A percentile compares a stretch with the other conserved stretches of the same genome.
These are phyloP conservation scores for Plantago major DNA, from an alignment of 257 asterid genomes.

Conservation along the genomic window DNA sequence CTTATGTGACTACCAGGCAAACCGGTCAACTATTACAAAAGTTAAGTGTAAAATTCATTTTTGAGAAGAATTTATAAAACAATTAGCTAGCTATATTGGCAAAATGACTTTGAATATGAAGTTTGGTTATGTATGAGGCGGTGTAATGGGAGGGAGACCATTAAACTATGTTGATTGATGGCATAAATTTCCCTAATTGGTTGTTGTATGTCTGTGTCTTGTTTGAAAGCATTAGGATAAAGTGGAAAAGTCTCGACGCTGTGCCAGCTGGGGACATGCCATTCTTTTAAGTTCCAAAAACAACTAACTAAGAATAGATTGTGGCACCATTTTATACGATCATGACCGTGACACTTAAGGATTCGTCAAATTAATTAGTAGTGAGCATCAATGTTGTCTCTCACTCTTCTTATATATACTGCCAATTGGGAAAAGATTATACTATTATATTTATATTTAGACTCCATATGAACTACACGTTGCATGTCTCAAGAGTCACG, in stretches of 20 bases:
- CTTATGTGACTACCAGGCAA: too few species aligned
- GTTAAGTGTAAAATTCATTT: too few species aligned
- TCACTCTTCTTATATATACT: not conserved
- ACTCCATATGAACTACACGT: too few species aligned
- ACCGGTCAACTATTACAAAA: too few species aligned
- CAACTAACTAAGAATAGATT: too few species aligned
- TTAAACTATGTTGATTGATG: constrained; percentile 12
- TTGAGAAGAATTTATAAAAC: too few species aligned
- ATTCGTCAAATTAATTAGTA: not conserved
- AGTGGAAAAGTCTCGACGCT: constrained; percentile 9
- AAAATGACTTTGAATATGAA: too few species aligned
- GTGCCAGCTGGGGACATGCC: constrained; percentile 25
- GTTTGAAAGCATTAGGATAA: not conserved
- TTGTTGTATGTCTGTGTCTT: not conserved
- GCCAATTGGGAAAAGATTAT: too few species aligned
- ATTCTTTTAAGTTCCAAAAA: not conserved
- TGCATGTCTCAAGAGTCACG: too few species aligned
- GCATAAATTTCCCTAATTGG: not conserved
- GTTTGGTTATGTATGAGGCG: constrained; percentile 1
- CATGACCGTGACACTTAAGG: not conserved
- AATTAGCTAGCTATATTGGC: too few species aligned
- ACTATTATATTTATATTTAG: too few species aligned
- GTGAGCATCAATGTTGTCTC: not conserved
- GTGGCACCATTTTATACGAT: too few species aligned
- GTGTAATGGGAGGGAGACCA: constrained; percentile 30